Evolutionary conservation across 169 alveolate genomes (phyloP).

Genomic region (Plasmodium inui): DNA sequence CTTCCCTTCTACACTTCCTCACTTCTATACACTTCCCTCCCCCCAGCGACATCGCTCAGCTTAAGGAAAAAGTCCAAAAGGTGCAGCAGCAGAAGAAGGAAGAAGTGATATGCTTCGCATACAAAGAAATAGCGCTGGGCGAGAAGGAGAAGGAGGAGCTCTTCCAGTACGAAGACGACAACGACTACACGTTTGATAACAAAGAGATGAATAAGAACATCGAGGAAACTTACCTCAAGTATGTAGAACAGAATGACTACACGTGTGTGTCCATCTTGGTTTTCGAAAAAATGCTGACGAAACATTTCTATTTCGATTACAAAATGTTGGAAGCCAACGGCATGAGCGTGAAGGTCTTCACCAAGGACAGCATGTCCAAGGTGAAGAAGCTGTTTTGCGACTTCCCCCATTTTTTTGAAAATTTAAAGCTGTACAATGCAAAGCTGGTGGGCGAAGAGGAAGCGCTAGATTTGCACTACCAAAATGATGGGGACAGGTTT

Average conservation of each 20-base stretch:
- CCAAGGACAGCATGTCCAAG: conserved; percentile 6
- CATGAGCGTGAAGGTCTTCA: conserved; percentile 37
- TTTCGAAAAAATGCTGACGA: conserved; percentile 29
- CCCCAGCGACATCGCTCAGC: conserved; percentile 28
- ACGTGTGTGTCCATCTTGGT: conserved; percentile 42
- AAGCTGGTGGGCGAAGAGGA: not conserved
- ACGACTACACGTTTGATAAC: not conserved
- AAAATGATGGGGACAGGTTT: not conserved
- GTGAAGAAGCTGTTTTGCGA: conserved; percentile 10
- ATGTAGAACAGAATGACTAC: conserved; percentile 26
- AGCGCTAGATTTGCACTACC: not conserved
- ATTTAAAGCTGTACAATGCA: conserved; percentile 29
- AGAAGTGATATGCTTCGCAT: conserved; percentile 36
- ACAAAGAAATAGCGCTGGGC: conserved; percentile 14
- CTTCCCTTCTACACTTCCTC: not conserved
- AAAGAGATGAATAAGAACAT: conserved; percentile 4
- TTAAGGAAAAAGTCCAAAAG: not conserved
- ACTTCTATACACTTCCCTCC: not conserved
- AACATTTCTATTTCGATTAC: conserved; percentile 54
- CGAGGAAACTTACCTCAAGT: conserved; percentile 1
- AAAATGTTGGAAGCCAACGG: conserved; percentile 42
- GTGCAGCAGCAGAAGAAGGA: not conserved
- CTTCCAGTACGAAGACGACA: not conserved
- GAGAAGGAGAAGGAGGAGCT: conserved; percentile 23
- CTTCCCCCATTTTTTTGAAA: conserved; percentile 14